Percentiles rank a stretch among this genome's conserved stretches.
Conservation (phyloP, 164 flowering plant genomes). For the Annona cherimola region DNA sequence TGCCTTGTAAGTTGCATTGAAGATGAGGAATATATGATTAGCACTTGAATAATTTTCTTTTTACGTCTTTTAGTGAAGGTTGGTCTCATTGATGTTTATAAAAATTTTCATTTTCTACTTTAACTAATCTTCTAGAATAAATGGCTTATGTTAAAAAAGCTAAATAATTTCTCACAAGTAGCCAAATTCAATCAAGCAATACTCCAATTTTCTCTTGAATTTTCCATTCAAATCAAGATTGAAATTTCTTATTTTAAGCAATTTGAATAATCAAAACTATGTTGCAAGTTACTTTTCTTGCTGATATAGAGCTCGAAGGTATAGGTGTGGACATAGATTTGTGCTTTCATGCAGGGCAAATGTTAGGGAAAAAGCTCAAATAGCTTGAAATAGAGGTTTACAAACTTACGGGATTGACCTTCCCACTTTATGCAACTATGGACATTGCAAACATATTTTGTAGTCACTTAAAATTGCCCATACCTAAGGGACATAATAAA, state of each 20-base stretch:
- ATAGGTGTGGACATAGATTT: constrained; percentile 95
- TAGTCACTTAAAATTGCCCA: constrained; percentile 74
- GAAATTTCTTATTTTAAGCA: neutral
- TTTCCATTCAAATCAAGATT: neutral
- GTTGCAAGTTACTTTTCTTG: constrained; percentile 76
- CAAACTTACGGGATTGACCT: constrained; percentile 73
- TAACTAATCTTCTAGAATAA: too few species aligned
- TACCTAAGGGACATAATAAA: constrained; percentile 62
- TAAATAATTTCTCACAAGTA: too few species aligned
- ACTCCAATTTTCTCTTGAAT: neutral
- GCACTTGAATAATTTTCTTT: too few species aligned
- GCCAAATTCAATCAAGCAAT: neutral
- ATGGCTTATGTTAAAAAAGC: too few species aligned
- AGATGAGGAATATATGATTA: too few species aligned
- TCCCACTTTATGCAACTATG: constrained; percentile 71
- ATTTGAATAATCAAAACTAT: neutral
- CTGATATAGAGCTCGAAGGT: constrained; percentile 93
- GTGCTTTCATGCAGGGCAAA: constrained; percentile 65
- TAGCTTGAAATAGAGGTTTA: constrained; percentile 81
- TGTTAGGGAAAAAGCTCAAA: constrained; percentile 60
- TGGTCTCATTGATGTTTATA: too few species aligned
- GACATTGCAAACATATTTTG: constrained; percentile 87
- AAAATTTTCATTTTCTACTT: too few species aligned
- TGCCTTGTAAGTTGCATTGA: too few species aligned
- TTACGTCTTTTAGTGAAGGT: too few species aligned